Evolutionary conservation across 2,329 filamentous ascomycete genomes (phyloP).

Genomic region (Pseudocercospora eumusae): DNA sequence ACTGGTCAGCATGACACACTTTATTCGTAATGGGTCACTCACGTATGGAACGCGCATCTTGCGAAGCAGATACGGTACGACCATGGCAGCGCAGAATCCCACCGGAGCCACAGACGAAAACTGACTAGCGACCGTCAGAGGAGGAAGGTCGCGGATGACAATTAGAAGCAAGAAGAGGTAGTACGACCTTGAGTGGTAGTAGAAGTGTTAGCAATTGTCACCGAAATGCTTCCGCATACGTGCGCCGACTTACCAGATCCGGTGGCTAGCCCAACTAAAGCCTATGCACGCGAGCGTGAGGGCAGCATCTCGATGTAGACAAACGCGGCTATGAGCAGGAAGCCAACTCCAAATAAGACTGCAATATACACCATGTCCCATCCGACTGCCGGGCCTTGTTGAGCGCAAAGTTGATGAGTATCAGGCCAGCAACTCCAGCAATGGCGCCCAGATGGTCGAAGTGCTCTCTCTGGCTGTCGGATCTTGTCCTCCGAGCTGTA

Average conservation of each 20-base stretch:
- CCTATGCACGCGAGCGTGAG: constrained; percentile 60
- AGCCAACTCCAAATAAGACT: constrained; percentile 58
- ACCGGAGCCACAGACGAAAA: constrained; percentile 49
- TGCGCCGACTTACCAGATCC: constrained; percentile 18
- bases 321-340: constrained; percentile 58
- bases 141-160: constrained; percentile 43
- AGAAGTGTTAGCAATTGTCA: no score
- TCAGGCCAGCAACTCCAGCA: constrained; percentile 57
- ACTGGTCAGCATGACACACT: constrained; percentile 33
- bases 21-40: not conserved
- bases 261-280: constrained; percentile 38
- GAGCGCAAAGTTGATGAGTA: constrained; percentile 68
- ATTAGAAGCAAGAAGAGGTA: constrained; percentile 52
- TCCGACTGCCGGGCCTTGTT: constrained; percentile 64
- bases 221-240: no score
- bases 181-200: constrained; percentile 11
- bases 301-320: constrained; percentile 53
- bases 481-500: constrained; percentile 3
- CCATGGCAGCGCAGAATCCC: constrained; percentile 47
- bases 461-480: constrained; percentile 35
- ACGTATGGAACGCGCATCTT: constrained; percentile 41
- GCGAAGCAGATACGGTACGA: constrained; percentile 42
- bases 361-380: constrained; percentile 62
- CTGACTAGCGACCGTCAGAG: constrained; percentile 49
- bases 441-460: constrained; percentile 50